Conservation (phyloP, 805 yeast species). For the Starmerella sp. region DNA sequence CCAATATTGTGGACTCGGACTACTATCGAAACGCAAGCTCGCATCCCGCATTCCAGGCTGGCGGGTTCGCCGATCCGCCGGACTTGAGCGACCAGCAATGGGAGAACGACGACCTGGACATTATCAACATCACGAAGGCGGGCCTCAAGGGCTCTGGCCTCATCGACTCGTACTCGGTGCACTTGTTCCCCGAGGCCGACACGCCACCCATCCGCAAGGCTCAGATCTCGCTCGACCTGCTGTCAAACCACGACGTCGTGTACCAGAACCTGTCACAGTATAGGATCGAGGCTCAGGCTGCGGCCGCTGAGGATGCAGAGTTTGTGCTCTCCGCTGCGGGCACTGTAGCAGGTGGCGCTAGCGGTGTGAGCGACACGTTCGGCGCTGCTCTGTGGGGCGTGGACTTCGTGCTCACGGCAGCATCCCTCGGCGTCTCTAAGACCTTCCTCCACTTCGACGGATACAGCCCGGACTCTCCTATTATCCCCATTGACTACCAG, state of each 20-base stretch:
- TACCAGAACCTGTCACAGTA: neutral
- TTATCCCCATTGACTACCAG: neutral
- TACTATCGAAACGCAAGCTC: neutral
- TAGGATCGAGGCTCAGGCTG: neutral
- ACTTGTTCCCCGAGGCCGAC: neutral
- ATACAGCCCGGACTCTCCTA: neutral
- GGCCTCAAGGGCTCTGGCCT: neutral
- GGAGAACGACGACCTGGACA: slow-evolving; percentile 1
- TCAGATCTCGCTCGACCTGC: neutral
- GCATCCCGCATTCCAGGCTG: neutral
- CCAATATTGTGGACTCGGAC: neutral
- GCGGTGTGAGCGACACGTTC: neutral
- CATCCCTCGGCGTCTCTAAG: neutral
- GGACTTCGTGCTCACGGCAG: neutral
- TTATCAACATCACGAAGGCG: neutral
- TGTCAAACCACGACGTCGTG: neutral
- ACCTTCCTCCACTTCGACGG: neutral
- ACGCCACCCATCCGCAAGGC: neutral
- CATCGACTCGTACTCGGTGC: neutral
- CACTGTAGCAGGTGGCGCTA: neutral
- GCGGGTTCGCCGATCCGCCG: neutral
- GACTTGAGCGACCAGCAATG: neutral
- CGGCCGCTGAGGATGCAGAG: neutral
- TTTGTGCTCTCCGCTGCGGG: neutral
- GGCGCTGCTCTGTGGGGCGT: slow-evolving; percentile 1